Evolutionary conservation across 805 yeast genomes (phyloP), one percentile per base, ranked within the genome.

Genomic region (Kodamaea restingae): DNA sequence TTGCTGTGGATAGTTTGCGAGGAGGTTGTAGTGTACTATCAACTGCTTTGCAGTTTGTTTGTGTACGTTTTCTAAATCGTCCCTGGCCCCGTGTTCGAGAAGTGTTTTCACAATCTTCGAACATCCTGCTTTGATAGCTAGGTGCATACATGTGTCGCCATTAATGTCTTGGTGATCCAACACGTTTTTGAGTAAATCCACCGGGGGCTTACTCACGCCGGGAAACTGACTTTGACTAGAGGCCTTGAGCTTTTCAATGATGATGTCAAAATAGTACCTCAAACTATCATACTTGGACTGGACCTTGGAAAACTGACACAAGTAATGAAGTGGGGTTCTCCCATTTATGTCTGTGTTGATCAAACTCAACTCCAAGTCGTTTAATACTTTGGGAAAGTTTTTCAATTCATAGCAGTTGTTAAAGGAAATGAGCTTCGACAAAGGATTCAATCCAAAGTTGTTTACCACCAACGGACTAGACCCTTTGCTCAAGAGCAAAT

Each of bases 101-200:
- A 93, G 70, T 45, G 84, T 86, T 46, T 84, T 87, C 7, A 84
- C 90, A 40, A 93, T 75, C 32, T 84, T 80, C 34, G 71, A 57
- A 37, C 81, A 75, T 7, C 95, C 95, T 7, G 76, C 63, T 26
- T 78, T 69, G 11, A 79, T 76, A 0, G 95, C 88, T 32, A 91
- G 66, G 51, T 88, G 95, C 35, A 88, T 63, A 5, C 95, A 87
- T 0, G 96, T 87, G 49, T 88, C 87, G 4, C 97, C 97, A 44
- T 79, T 72, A 15, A 70, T 71, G 59, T 93, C 98, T 54, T 78
- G 86, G 50, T 81, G 88, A 53, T 87, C 84, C 20, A 84, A 55
- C 29, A 84, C 80, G 39, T 75, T 71, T 26, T 74, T 75, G 27
- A 83, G 64, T 44, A 84, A 66, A 46, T 84, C 82, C 43, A 74